Conservation (phyloP, 495 filamentous ascomycete genomes). For the Talaromyces borbonicus region DNA sequence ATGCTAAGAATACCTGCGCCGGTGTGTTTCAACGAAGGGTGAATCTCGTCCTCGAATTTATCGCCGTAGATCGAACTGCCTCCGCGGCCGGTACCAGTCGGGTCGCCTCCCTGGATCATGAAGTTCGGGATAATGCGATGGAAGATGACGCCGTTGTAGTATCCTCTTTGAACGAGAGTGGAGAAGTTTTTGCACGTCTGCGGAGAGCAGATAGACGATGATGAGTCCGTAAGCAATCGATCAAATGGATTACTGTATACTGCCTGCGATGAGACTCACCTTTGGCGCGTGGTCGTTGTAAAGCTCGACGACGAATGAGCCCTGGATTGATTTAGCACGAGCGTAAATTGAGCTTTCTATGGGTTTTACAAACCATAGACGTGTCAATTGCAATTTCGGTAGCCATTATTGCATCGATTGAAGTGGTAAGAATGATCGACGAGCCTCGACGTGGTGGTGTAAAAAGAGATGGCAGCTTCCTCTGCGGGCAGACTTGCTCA, state of each 20-base stretch:
- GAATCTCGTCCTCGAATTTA: slow-evolving; percentile 91
- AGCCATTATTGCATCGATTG: slow-evolving; percentile 44
- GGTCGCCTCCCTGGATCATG: slow-evolving; percentile 96
- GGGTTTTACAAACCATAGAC: slow-evolving; percentile 62
- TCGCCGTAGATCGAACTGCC: slow-evolving; percentile 87
- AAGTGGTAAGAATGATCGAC: not conserved
- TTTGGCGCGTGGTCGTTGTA: slow-evolving; percentile 74
- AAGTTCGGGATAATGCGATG: slow-evolving; percentile 94
- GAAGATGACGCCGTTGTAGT: slow-evolving; percentile 79
- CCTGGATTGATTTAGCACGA: slow-evolving; percentile 41
- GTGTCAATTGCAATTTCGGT: slow-evolving; percentile 71
- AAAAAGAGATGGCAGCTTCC: not conserved
- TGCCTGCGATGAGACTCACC: slow-evolving; percentile 19
- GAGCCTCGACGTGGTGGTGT: slow-evolving; percentile 3
- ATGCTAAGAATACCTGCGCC: slow-evolving; percentile 90
- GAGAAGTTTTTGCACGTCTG: slow-evolving; percentile 83
- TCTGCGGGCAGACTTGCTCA: too few species aligned
- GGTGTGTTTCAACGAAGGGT: slow-evolving; percentile 70
- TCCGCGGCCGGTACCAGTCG: slow-evolving; percentile 89
- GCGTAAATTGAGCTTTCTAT: too few species aligned
- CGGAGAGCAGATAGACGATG: slow-evolving; percentile 15
- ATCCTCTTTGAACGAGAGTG: slow-evolving; percentile 66
- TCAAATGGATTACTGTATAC: too few species aligned
- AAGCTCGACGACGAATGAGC: slow-evolving; percentile 77
- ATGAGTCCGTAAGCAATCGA: not conserved